Conservation (phyloP, 345 rosid genomes). For the Rhodamnia rubescens region DNA sequence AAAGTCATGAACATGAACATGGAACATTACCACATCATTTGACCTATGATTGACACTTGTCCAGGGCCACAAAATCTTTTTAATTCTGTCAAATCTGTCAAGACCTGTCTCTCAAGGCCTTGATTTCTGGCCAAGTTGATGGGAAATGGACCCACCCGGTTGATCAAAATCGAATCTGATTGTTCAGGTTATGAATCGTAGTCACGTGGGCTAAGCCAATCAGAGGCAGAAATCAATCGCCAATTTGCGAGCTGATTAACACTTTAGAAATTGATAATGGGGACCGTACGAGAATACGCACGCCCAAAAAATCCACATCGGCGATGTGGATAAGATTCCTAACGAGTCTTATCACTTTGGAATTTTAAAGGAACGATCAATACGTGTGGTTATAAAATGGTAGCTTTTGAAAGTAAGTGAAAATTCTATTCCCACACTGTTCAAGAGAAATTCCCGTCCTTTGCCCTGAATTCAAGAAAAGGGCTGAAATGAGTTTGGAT, state of each 20-base stretch:
- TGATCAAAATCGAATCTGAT: background rate
- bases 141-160: background rate
- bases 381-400: background rate
- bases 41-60: slow-evolving; percentile 1
- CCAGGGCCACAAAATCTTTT: background rate
- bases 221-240: background rate
- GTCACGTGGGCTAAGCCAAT: slow-evolving; percentile 1
- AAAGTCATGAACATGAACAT: background rate
- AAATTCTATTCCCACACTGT: background rate
- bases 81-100: background rate
- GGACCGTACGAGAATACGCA: background rate
- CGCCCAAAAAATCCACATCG: background rate
- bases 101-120: background rate
- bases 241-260: background rate
- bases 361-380: background rate
- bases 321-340: background rate
- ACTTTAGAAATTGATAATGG: background rate
- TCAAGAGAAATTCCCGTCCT: background rate
- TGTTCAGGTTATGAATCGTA: background rate
- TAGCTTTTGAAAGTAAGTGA: background rate
- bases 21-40: background rate
- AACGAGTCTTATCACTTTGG: background rate
- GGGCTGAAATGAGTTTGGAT: background rate
- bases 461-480: background rate
- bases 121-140: background rate